Base-by-base conservation (phyloP, 1,139 yeast genomes). In the Blastobotrys illinoisensis region DNA sequence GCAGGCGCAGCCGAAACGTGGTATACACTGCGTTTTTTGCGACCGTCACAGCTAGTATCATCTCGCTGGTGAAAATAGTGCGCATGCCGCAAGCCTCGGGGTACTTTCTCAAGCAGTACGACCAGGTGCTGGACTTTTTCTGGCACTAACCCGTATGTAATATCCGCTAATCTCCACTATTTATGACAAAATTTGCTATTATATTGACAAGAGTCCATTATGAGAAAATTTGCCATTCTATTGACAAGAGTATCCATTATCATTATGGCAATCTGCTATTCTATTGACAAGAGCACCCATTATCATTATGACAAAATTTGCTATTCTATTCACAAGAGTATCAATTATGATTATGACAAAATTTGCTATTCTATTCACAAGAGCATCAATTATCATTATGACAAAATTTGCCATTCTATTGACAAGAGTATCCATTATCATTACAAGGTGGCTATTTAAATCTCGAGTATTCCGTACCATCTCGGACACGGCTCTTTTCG, bases 401-500 rank as follows among this genome's bases (percentile, higher is more conserved):
- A n/a, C n/a, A n/a, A n/a, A n/a, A n/a, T n/a, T n/a, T n/a, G n/a
- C n/a, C n/a, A n/a, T 6, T 21, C 23, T 21, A 21, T 21, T 21
- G 23, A 21, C 23, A 21, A 21, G 23, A 21, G 32, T 26, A 26
- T 26, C 32, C 32, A 26, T 26, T 26, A 26, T 26, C 32, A 26
- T 26, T 21, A 21, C 23, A 4, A 21, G 4, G 23, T 21, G 23
- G 11, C 32, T 26, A 5, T 26, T 26, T 5, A 26, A 26, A 26
- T 9, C 32, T 7, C 13, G 32, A 26, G 11, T 5, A 7, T 9
- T 26, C 32, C 32, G 32, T 11, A 9, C 9, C 9, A 3, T 26
- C 32, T 5, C 32, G 32, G 32, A 11, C 18, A 3, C 46, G n/a
- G 11, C 49, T 43, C 54, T 83, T 80, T 68, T 83, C 90, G 57